Percentiles rank a stretch among this genome's conserved stretches.
These are phyloP conservation scores for Pugionium dolabratum DNA, from an alignment of 345 rosid genomes.

Conservation along the genomic window DNA sequence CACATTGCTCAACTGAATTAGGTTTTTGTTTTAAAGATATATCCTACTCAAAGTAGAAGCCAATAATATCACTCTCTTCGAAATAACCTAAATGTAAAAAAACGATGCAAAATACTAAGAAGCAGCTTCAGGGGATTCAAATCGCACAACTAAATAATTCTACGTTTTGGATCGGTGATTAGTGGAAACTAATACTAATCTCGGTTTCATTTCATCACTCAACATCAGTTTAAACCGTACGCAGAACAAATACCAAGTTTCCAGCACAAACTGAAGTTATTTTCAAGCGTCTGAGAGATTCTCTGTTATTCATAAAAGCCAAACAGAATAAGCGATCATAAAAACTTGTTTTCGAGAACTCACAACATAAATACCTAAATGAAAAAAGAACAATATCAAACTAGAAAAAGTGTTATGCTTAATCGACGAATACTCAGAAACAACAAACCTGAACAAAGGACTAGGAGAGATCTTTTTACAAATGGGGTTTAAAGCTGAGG, in stretches of 20 bases:
- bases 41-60: no score
- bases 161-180: background rate
- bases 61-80: no score
- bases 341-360: background rate
- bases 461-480: slow-evolving; percentile 4
- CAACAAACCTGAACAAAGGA: slow-evolving; percentile 26
- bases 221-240: no score
- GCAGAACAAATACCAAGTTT: no score
- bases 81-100: no score
- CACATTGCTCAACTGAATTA: no score
- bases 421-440: background rate
- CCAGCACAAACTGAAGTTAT: background rate
- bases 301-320: no score
- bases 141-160: background rate
- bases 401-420: background rate
- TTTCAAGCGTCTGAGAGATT: slow-evolving; percentile 2
- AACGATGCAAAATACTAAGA: background rate
- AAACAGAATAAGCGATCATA: no score
- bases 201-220: background rate
- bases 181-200: background rate
- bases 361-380: background rate
- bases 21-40: no score
- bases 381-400: background rate
- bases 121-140: background rate
- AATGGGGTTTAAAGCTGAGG: background rate